phyloP scores from a whole-genome alignment of 768 basidiomycete species.

The Pleurotus cornucopiae region DNA sequence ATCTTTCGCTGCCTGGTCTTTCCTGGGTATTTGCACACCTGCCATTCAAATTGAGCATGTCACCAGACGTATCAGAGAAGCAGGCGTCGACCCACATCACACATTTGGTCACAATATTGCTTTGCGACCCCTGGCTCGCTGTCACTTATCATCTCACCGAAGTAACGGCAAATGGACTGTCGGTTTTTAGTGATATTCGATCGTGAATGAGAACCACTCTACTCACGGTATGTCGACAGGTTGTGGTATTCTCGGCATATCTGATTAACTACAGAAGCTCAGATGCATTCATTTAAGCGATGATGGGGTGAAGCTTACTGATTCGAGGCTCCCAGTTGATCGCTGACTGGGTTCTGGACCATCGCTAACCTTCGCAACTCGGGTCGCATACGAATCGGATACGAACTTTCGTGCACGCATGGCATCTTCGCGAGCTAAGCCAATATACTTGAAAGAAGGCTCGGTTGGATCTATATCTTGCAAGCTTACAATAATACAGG shows the following conservation, averaged over 20 bases:
- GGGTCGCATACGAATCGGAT: slow-evolving; percentile 37
- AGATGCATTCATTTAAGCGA: slow-evolving; percentile 1
- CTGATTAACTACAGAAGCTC: slow-evolving; percentile 25
- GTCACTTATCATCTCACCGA: slow-evolving; percentile 64
- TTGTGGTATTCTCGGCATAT: slow-evolving; percentile 53
- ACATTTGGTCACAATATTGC: slow-evolving; percentile 70
- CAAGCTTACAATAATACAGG: slow-evolving; percentile 69
- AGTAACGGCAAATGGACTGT: slow-evolving; percentile 76
- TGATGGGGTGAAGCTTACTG: slow-evolving; percentile 31
- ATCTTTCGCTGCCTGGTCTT: slow-evolving; percentile 47
- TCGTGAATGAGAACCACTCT: not conserved
- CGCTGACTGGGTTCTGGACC: slow-evolving; percentile 66
- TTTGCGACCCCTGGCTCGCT: slow-evolving; percentile 38
- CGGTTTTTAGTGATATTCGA: not conserved
- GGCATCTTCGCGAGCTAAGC: slow-evolving; percentile 72
- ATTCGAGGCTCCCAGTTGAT: slow-evolving; percentile 56
- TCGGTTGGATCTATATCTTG: not conserved
- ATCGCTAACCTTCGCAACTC: slow-evolving; percentile 39
- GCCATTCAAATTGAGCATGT: not conserved
- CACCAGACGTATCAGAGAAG: not conserved
- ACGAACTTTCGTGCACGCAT: slow-evolving; percentile 52
- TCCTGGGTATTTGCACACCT: slow-evolving; percentile 80
- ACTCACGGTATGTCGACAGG: slow-evolving; percentile 72
- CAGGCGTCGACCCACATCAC: slow-evolving; percentile 52
- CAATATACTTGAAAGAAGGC: not conserved